Percentiles rank a stretch among this genome's conserved stretches.
Conservation (phyloP, 169 alveolate genomes). For the Eimeria maxima region DNA sequence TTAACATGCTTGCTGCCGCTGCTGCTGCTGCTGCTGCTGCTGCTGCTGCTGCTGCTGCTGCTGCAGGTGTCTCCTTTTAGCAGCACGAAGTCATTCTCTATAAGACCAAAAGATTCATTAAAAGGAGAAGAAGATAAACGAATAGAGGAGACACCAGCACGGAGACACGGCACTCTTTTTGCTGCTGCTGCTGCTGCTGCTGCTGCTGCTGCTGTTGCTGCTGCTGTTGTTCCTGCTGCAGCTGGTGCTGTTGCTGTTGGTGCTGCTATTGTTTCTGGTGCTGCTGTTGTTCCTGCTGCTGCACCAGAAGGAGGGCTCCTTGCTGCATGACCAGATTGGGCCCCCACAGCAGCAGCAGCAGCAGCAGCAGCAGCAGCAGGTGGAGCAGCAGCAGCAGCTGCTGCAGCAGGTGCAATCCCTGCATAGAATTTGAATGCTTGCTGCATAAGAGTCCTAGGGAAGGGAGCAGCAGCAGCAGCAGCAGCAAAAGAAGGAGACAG, state of each 20-base stretch:
- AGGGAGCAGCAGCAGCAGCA: background rate
- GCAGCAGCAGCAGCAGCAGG: background rate
- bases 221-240: background rate
- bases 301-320: background rate
- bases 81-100: conserved; percentile 15
- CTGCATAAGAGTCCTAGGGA: background rate
- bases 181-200: background rate
- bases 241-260: background rate
- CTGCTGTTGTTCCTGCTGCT: background rate
- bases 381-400: background rate
- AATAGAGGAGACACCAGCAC: background rate
- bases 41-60: conserved; percentile 22
- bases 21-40: background rate
- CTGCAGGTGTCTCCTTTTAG: background rate
- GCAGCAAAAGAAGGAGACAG: background rate
- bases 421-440: background rate
- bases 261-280: background rate
- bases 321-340: background rate
- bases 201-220: background rate
- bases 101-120: background rate
- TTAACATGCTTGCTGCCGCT: background rate
- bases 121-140: background rate
- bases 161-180: background rate
- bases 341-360: background rate
- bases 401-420: background rate